Base-by-base conservation (phyloP, 2,329 filamentous ascomycete species). In the Colletotrichum liriopes region DNA sequence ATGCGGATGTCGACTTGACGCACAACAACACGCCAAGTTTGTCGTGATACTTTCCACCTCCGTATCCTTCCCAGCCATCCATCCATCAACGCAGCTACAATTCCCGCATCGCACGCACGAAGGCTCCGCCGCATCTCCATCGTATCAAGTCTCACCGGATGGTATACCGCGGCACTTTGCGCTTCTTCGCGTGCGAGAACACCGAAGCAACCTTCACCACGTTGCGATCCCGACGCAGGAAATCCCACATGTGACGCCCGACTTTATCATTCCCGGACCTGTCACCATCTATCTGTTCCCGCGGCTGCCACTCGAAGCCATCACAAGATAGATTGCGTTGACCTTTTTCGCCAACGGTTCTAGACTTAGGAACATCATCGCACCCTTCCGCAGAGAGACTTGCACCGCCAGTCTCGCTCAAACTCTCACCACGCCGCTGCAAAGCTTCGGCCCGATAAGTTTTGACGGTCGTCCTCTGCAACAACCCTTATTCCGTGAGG, bases 11-110 rank as follows among this genome's bases (percentile, higher is more conserved):
- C 26, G 32, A 58, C 49, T 43, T 43, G 54, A 56, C 23, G 26
- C 58, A 72, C 65, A 41, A 56, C 65, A 56, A 45, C n/a, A 26
- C 65, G 52, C 69, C 58, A 63, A 72, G 55, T 9, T 26, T 37
- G 9, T 58, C 29, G 69, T 72, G 45, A 72, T 68, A 68, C 69
- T 37, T 59, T 41, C 45, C 39, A 54, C 39, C 55, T 32, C 45
- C 54, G 23, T 14, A 23, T 32, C 18, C 39, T 11, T 32, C 56
- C 18, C 23, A 20, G 32, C 7, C 54, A 23, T 39, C 54, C 54
- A 39, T 26, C n/a, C 35, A 7, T 39, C 20, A 26, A 41, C n/a
- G 18, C n/a, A 26, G n/a, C 26, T 35, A 58, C 35, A 18, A 2
- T 5, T 56, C 35, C 54, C 11, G 6, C 14, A n/a, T 58, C 35